phyloP scores from a whole-genome alignment of 208 protist genomes.

The Naegleria lovaniensis region DNA sequence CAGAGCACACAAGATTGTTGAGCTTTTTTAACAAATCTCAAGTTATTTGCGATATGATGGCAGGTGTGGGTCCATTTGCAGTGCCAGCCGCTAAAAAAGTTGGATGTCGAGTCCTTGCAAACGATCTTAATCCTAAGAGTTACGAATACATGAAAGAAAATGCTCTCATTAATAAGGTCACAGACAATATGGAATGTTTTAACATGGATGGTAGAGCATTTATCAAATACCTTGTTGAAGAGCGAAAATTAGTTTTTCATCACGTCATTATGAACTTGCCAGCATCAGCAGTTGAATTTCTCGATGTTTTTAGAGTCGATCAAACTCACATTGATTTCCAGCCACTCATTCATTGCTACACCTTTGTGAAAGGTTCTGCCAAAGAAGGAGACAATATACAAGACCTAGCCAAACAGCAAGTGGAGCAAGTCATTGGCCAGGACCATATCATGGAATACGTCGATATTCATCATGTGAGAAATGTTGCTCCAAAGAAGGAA shows the following conservation, averaged over 20 bases:
- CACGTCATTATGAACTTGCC: slow-evolving; percentile 91
- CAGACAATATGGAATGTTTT: slow-evolving; percentile 52
- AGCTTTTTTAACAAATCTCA: slow-evolving; percentile 58
- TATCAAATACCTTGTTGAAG: slow-evolving; percentile 62
- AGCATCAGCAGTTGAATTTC: slow-evolving; percentile 85
- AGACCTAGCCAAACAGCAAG: neutral
- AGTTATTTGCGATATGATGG: slow-evolving; percentile 46
- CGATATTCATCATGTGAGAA: slow-evolving; percentile 72
- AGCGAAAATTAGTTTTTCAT: slow-evolving; percentile 41
- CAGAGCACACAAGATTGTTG: slow-evolving; percentile 85
- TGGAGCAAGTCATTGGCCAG: neutral
- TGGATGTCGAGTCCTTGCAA: slow-evolving; percentile 75
- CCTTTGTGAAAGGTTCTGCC: slow-evolving; percentile 2
- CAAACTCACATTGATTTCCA: neutral
- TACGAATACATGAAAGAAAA: slow-evolving; percentile 82
- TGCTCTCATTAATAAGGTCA: slow-evolving; percentile 70
- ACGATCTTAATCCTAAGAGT: slow-evolving; percentile 92
- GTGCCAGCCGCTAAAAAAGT: slow-evolving; percentile 78
- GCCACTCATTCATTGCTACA: slow-evolving; percentile 43
- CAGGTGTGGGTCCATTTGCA: slow-evolving; percentile 88
- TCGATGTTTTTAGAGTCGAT: slow-evolving; percentile 54
- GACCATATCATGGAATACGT: slow-evolving; percentile 23
- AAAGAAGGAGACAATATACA: neutral
- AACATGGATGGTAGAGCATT: slow-evolving; percentile 91
- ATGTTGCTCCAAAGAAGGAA: slow-evolving; percentile 83